Evolutionary conservation across 1,284 basidiomycete species (phyloP), one percentile per base, ranked within the genome.

Genomic region (Leccinum cinnamomeum): DNA sequence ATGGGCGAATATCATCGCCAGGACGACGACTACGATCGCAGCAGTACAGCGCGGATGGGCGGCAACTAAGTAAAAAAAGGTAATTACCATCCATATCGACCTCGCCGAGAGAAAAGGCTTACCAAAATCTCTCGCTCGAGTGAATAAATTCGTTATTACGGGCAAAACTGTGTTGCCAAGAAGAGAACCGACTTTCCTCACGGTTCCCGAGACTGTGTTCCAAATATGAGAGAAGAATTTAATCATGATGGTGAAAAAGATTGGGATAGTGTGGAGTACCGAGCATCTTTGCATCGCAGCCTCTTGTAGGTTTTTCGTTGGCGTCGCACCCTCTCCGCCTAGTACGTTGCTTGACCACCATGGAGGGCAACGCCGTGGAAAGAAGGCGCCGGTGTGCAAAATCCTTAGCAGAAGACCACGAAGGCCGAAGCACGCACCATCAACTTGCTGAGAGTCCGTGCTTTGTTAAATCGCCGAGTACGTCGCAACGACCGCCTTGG

Each of bases 231-330:
- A n/a, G 8, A 41, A 3, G 5, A n/a, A n/a, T 8, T n/a, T 41
- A 2, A 18, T 3, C 10, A n/a, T 41, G 41, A 51, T 28, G 14
- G 48, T 16, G 48, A 25, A 25, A 14, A 5, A 14, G 6, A 51
- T 46, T 12, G 7, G 16, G 12, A 23, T 23, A 18, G 39, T 35
- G 20, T 7, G n/a, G n/a, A 39, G 8, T 18, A 14, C 14, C 39
- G 16, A 3, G 7, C 44, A 18, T 14, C 37, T 28, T 25, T 35
- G 16, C 8, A 11, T 16, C 10, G 30, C 16, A 8, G 41, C 6
- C 55, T 61, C 28, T 67, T 64, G 28, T 67, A 63, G 59, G 18
- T 10, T 33, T 62, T 37, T 12, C 30, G 23, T 46, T 46, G 44
- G 41, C 39, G 7, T n/a, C 39, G 16, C 39, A 41, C 39, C 39